Base-by-base conservation (phyloP, 1,139 yeast genomes). In the Geotrichum fermentans region DNA sequence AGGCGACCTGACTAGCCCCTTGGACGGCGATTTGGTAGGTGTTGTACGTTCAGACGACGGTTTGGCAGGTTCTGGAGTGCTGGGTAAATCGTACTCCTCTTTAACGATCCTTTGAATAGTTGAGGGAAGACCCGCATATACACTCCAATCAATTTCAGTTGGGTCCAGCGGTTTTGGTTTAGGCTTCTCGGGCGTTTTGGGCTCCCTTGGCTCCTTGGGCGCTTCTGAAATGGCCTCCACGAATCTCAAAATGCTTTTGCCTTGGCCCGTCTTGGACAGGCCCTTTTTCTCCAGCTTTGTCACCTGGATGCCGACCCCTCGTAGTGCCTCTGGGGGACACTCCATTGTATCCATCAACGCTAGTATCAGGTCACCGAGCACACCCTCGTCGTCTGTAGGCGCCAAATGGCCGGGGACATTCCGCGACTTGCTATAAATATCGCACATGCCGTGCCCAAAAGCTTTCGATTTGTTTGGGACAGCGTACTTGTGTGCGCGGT, bases 401-500 rank as follows among this genome's bases (percentile, higher is more conserved):
- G 77, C 65, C 16, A 43, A 13, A 26, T 38, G 38, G 14, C 16
- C 30, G 0, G 89, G 89, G n/a, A 88, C 61, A 5, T 22, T 34
- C 1, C 83, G 71, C 2, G 83, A 71, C 57, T 80, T 82, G 46
- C 80, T 79, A 18, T 75, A 66, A 37, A 81, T 72, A 45, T 82
- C 87, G 64, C 96, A 88, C 16, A 63, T 61, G 0, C 98, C 97
- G 79, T 84, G 79, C 0, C 98, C 98, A 59, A 92, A 58, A 63
- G 71, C 82, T 60, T 92, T 92, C 1, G 86, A 77, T 22, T 20
- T 18, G 13, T 11, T 30, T 0, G 48, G 34, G 8, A 40, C 44
- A 3, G 45, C 47, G 24, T 47, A 46, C 20, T 43, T 40, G 14
- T 42, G 45, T 2, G 53, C 49, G 2, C 49, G 73, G 50, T 90